Evolutionary conservation across 306 rosid genomes (phyloP), one percentile per base, ranked within the genome.

Genomic region (Aeschynomene evenia): DNA sequence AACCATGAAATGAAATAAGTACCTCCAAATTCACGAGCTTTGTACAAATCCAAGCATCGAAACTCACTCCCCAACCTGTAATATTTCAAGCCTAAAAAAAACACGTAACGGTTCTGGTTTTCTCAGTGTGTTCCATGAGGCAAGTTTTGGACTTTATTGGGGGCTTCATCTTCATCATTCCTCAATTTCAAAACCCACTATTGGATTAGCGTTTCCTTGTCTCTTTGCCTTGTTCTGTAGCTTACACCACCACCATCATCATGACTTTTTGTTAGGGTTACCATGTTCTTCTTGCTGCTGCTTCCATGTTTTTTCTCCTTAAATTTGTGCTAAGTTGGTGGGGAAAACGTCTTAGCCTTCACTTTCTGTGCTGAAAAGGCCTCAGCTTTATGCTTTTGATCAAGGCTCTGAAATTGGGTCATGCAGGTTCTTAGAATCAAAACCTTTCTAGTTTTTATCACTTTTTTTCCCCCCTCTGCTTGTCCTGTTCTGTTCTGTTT

Each of bases 111-210:
- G 20, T 62, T 79, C 56, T 65, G 57, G 39, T 1, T 40, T 40
- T 23, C 23, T 34, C 49, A 9, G 72, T 24, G 28, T 68, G 73
- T 43, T 78, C 68, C 65, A 33, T 75, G 86, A 46, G 81, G 78
- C 72, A 67, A 51, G 77, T 68, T 74, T 74, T 77, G 76, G 78
- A 64, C 46, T 85, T 80, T 83, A 66, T 72, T 40, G 5, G 53
- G 82, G 80, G 56, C 34, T 83, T 66, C 79, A 1, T 46, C 18
- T 87, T 73, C 66, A 68, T 60, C 79, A 13, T 73, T 71, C 75
- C 24, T 80, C 82, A 76, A 86, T 75, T 72, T 31, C 49, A 73
- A 80, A 77, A 85, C 87, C 93, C 89, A 64, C 33, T 46, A 31
- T 79, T 79, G 84, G 22, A 48, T 89, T 5, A 26, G 18, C 69